Percentiles rank a stretch among this genome's conserved stretches.
Conservation (phyloP, 2,329 filamentous ascomycete genomes). For the Stemphylium lycopersici region DNA sequence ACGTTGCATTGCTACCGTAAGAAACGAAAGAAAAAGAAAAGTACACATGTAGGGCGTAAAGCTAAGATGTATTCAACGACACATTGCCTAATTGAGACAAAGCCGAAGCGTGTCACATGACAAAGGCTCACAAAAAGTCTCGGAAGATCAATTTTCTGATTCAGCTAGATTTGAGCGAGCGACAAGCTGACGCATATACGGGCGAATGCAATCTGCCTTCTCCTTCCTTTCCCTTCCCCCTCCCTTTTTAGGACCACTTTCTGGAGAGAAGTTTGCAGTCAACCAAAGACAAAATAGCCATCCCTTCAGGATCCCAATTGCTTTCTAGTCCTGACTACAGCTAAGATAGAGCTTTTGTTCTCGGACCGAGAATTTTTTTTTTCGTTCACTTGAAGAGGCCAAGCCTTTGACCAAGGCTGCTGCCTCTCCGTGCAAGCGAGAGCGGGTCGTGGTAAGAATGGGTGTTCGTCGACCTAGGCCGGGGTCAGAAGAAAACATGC, state of each 20-base stretch:
- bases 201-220: conserved; percentile 27
- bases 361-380: conserved; percentile 16
- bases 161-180: conserved; percentile 38
- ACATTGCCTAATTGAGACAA: background rate
- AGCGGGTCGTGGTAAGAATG: conserved; percentile 48
- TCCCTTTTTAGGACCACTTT: conserved; percentile 18
- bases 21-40: background rate
- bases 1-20: no score
- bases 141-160: conserved; percentile 16
- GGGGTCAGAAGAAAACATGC: conserved; percentile 9
- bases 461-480: conserved; percentile 39
- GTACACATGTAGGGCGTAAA: conserved; percentile 1
- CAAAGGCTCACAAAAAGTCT: background rate
- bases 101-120: background rate
- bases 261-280: conserved; percentile 33
- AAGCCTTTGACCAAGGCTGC: conserved; percentile 23
- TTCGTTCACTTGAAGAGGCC: conserved; percentile 14
- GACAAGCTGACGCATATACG: conserved; percentile 35
- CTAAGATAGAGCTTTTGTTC: conserved; percentile 20
- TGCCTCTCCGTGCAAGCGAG: conserved; percentile 46
- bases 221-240: conserved; percentile 23
- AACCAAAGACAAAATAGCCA: conserved; percentile 34
- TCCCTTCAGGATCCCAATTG: conserved; percentile 21
- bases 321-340: conserved; percentile 18
- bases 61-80: background rate